Conservation (phyloP, 768 basidiomycete genomes). For the Phlegmacium glaucopus region DNA sequence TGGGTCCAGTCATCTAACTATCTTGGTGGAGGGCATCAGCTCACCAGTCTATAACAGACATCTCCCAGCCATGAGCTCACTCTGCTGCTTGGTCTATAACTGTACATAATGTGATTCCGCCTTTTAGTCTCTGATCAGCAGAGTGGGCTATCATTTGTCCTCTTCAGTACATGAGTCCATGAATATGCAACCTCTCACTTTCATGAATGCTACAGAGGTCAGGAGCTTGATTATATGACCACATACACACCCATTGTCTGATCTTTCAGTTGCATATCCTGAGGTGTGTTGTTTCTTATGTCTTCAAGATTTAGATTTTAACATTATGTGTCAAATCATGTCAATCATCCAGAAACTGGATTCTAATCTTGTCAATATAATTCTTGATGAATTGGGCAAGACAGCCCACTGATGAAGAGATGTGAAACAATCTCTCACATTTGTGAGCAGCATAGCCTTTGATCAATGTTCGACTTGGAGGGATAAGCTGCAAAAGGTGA, state of each 20-base stretch:
- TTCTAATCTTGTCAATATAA: slow-evolving; percentile 59
- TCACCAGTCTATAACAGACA: too few species aligned
- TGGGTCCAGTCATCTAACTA: too few species aligned
- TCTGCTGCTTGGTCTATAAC: too few species aligned
- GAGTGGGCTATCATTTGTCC: too few species aligned
- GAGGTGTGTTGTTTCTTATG: slow-evolving; percentile 44
- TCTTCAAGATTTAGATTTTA: not conserved
- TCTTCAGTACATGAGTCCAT: slow-evolving; percentile 81
- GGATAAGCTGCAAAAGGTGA: slow-evolving; percentile 68
- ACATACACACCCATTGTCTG: slow-evolving; percentile 75
- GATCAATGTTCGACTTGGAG: slow-evolving; percentile 52
- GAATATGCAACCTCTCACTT: slow-evolving; percentile 79
- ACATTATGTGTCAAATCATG: slow-evolving; percentile 44
- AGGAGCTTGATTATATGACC: slow-evolving; percentile 73
- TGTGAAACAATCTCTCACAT: slow-evolving; percentile 77
- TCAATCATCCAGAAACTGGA: slow-evolving; percentile 47
- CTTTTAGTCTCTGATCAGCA: too few species aligned
- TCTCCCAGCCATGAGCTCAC: too few species aligned
- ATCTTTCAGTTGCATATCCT: slow-evolving; percentile 65
- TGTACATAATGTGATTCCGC: too few species aligned
- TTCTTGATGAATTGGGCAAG: slow-evolving; percentile 76
- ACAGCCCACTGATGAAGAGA: slow-evolving; percentile 78
- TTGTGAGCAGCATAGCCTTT: slow-evolving; percentile 70
- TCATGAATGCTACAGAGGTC: slow-evolving; percentile 73
- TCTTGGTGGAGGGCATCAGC: too few species aligned